phyloP scores from a whole-genome alignment of 163 green algal genomes.

The Prototheca cutis region DNA sequence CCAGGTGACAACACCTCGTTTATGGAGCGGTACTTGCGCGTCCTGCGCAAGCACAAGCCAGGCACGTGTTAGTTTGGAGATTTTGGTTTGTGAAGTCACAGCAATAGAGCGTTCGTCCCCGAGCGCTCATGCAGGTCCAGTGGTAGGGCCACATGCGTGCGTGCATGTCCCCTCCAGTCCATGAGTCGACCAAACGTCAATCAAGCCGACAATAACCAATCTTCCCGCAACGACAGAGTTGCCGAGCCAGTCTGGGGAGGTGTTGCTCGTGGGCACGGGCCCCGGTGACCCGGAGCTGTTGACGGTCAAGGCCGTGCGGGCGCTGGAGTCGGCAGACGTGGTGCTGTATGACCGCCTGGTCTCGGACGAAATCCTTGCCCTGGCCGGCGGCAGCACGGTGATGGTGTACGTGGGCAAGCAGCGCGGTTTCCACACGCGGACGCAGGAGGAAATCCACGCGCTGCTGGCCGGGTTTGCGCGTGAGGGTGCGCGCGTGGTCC shows the following conservation, averaged over 20 bases:
- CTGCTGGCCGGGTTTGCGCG: conserved; percentile 78
- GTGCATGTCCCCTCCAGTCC: no score
- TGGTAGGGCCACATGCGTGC: background rate
- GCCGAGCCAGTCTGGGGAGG: conserved; percentile 35
- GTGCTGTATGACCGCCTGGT: conserved; percentile 93
- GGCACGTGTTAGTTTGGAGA: background rate
- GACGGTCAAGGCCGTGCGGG: conserved; percentile 75
- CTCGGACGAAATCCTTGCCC: conserved; percentile 74
- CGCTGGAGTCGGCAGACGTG: conserved; percentile 89
- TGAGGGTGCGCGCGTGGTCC: conserved; percentile 24
- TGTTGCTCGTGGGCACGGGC: conserved; percentile 91
- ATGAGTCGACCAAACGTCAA: no score
- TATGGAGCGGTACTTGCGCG: background rate
- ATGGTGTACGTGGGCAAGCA: conserved; percentile 98
- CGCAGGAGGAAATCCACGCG: conserved; percentile 90
- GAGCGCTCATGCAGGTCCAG: background rate
- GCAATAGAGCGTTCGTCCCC: no score
- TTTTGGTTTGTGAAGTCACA: no score
- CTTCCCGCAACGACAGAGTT: no score
- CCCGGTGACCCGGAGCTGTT: conserved; percentile 90
- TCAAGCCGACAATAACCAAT: no score
- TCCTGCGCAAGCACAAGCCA: background rate
- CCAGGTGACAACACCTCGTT: background rate
- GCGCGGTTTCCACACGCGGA: conserved; percentile 83
- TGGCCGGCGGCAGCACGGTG: conserved; percentile 59